phyloP scores from a whole-genome alignment of 768 basidiomycete genomes.

The Auricularia sp. region DNA sequence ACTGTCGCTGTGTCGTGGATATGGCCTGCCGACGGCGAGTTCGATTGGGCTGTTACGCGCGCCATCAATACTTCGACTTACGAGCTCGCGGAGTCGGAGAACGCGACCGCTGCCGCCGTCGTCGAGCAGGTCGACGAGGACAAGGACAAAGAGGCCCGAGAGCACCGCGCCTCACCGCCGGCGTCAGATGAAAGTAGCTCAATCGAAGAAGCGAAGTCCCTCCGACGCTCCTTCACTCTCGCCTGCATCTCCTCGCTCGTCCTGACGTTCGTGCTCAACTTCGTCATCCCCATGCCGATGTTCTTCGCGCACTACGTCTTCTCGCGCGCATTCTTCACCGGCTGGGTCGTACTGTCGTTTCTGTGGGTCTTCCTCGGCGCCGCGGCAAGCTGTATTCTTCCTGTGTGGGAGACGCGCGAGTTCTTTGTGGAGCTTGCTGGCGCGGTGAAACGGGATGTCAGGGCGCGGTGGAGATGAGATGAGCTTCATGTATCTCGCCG shows the following conservation, averaged over 20 bases:
- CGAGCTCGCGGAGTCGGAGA: background rate
- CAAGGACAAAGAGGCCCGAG: background rate
- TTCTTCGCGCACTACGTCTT: conserved; percentile 2
- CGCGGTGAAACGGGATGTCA: background rate
- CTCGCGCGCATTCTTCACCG: conserved; percentile 1
- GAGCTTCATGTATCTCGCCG: too few relatives aligned
- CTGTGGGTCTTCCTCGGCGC: background rate
- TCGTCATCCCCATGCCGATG: conserved; percentile 3
- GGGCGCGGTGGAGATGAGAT: background rate
- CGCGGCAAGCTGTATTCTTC: background rate
- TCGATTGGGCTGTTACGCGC: conserved; percentile 19
- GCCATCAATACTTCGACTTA: background rate
- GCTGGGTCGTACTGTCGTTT: background rate
- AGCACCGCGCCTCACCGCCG: background rate
- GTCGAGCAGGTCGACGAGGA: background rate
- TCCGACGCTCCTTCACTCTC: background rate
- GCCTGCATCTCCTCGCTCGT: background rate
- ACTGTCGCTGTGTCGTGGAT: conserved; percentile 16
- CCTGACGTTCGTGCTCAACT: background rate
- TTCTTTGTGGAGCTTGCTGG: background rate
- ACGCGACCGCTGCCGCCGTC: background rate
- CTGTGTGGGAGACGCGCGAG: background rate
- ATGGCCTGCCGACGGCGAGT: conserved; percentile 15
- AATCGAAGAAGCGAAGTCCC: background rate
- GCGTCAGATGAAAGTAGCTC: background rate